These are phyloP conservation scores for Pseudozyma hubeiensis DNA, from an alignment of 1,284 basidiomycete species.

Conservation along the genomic window DNA sequence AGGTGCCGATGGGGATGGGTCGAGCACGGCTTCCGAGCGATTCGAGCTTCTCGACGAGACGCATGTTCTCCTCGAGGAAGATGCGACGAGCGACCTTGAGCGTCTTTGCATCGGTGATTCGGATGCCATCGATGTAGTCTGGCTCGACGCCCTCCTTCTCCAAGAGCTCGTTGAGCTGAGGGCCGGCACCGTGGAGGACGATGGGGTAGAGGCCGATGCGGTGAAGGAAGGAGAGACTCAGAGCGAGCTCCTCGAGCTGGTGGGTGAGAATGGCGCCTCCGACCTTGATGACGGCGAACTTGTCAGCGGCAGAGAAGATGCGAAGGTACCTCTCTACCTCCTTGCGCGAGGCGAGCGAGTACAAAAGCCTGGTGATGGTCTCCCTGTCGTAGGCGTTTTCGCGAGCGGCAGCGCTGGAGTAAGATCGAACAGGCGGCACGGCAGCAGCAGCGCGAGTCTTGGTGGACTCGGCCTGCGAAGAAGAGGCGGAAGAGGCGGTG, in stretches of 20 bases:
- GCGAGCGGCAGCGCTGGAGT: conserved; percentile 49
- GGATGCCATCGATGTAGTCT: conserved; percentile 68
- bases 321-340: conserved; percentile 69
- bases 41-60: conserved; percentile 68
- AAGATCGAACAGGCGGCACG: conserved; percentile 27
- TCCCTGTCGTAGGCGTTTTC: conserved; percentile 61
- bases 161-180: conserved; percentile 68
- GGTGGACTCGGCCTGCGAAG: conserved; percentile 23
- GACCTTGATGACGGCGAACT: conserved; percentile 68
- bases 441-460: conserved; percentile 32
- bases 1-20: conserved; percentile 67
- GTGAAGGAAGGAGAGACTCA: conserved; percentile 68
- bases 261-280: conserved; percentile 68
- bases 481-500: conserved; percentile 20
- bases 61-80: conserved; percentile 68
- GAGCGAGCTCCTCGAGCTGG: conserved; percentile 67
- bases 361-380: conserved; percentile 67
- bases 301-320: conserved; percentile 68
- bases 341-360: conserved; percentile 68
- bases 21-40: conserved; percentile 66
- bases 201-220: conserved; percentile 68
- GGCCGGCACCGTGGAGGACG: conserved; percentile 68
- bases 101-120: conserved; percentile 68
- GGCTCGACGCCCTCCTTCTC: conserved; percentile 68
- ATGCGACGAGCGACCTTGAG: conserved; percentile 67